Evolutionary conservation across 768 basidiomycete species (phyloP).

Genomic region (Strobilomyces confusus): DNA sequence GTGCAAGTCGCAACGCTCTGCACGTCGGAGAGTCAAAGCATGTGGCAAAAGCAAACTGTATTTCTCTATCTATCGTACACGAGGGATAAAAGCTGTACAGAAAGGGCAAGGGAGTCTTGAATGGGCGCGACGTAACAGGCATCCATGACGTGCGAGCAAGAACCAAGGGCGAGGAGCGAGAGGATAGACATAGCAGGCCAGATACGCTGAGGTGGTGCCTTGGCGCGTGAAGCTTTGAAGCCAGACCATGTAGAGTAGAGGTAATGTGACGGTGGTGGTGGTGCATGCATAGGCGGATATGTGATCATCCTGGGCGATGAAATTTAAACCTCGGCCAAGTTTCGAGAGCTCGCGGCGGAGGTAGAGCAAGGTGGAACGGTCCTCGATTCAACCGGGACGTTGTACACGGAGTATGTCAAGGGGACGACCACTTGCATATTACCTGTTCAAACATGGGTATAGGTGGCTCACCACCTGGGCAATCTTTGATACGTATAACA

Average conservation of each 20-base stretch:
- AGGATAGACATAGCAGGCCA: neutral
- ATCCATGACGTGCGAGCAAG: neutral
- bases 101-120: conserved; percentile 5
- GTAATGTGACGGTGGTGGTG: neutral
- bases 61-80: conserved; percentile 34
- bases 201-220: neutral
- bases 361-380: neutral
- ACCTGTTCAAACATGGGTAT: neutral
- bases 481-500: neutral
- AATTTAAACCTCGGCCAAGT: neutral
- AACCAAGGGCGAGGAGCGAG: neutral
- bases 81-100: conserved; percentile 23
- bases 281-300: neutral
- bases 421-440: neutral
- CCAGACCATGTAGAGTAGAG: neutral
- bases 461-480: neutral
- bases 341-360: neutral
- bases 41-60: conserved; percentile 40
- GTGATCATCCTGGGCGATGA: neutral
- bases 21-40: conserved; percentile 56
- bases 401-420: neutral
- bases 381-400: neutral
- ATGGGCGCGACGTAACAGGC: neutral
- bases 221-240: neutral
- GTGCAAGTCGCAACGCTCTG: conserved; percentile 31